Conservation (phyloP, 805 yeast genomes). For the Candida boleticola region DNA sequence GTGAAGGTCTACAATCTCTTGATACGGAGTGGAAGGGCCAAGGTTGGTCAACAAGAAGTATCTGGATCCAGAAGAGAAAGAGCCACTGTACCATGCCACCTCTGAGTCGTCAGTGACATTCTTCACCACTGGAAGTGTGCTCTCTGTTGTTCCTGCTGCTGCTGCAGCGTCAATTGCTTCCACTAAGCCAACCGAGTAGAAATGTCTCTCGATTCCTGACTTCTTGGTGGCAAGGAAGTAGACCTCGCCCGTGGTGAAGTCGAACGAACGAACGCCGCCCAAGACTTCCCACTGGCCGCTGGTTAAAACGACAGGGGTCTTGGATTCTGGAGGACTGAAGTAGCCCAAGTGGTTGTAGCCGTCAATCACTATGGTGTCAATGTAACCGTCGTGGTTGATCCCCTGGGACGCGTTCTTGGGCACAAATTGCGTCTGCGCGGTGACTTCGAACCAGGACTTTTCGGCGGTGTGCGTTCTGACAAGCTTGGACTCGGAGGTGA, state of each 20-base stretch:
- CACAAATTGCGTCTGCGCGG: conserved; percentile 30
- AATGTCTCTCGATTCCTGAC: conserved; percentile 80
- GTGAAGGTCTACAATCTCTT: conserved; percentile 55
- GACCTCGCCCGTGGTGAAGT: conserved; percentile 43
- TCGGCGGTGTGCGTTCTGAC: conserved; percentile 45
- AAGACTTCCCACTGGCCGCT: conserved; percentile 90
- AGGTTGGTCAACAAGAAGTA: conserved; percentile 65
- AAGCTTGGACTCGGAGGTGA: conserved; percentile 25
- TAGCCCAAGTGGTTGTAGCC: conserved; percentile 80
- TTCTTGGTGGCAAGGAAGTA: conserved; percentile 72
- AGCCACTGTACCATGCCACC: conserved; percentile 66
- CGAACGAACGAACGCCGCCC: conserved; percentile 57
- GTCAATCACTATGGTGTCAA: conserved; percentile 66
- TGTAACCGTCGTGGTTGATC: conserved; percentile 57
- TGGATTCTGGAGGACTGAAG: conserved; percentile 62
- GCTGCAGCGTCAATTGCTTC: conserved; percentile 27
- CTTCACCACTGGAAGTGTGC: conserved; percentile 45
- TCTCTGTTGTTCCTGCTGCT: conserved; percentile 28
- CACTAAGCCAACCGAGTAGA: conserved; percentile 63
- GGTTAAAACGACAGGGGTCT: conserved; percentile 51
- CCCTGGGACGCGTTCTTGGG: conserved; percentile 35
- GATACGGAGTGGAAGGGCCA: conserved; percentile 83
- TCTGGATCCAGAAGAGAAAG: conserved; percentile 79
- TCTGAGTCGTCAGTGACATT: conserved; percentile 29
- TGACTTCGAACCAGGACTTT: conserved; percentile 61